Conservation (phyloP, 2,329 filamentous ascomycete species). For the Zymoseptoria crescenta region DNA sequence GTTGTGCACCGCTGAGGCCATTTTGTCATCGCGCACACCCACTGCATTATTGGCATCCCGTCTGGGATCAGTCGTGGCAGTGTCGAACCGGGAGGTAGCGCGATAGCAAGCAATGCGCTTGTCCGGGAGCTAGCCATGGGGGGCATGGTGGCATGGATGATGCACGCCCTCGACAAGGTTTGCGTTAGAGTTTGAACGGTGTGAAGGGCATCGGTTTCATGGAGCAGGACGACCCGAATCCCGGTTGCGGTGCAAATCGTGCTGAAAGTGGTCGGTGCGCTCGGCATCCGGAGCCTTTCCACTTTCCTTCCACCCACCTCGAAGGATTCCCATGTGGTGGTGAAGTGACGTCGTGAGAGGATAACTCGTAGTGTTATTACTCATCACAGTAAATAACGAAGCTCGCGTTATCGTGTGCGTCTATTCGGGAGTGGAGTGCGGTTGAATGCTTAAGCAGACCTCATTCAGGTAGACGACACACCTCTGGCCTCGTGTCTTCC, state of each 20-base stretch:
- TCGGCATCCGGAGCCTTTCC: background rate
- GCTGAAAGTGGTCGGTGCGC: background rate
- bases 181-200: background rate
- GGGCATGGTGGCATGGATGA: background rate
- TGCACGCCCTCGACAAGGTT: background rate
- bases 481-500: too few species aligned
- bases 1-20: background rate
- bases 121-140: background rate
- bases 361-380: background rate
- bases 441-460: background rate
- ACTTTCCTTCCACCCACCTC: background rate
- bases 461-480: too few species aligned
- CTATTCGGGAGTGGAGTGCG: too few species aligned
- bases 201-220: background rate
- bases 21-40: background rate
- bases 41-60: background rate
- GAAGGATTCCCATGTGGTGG: background rate
- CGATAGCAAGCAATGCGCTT: background rate
- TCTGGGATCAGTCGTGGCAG: background rate
- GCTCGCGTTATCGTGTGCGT: background rate
- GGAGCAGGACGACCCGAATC: background rate
- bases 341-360: background rate
- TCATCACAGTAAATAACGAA: background rate
- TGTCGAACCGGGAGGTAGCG: background rate
- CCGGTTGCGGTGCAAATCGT: background rate